Base-by-base conservation (phyloP, 495 filamentous ascomycete genomes). In the Penicillium antarcticum region DNA sequence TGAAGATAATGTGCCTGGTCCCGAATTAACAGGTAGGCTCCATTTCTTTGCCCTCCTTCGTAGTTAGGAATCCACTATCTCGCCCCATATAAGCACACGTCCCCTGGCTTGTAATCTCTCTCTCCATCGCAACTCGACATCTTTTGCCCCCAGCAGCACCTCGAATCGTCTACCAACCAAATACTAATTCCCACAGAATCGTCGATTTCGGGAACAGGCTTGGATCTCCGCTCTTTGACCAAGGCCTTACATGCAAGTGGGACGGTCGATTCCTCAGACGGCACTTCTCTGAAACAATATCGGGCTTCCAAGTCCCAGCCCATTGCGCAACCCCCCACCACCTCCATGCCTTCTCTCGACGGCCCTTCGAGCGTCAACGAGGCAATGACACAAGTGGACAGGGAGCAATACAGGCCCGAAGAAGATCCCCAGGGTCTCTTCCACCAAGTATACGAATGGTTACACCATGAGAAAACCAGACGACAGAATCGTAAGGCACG, bases 381-480 rank as follows among this genome's bases (percentile, higher is more conserved):
- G 36, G 41, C 55, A 1, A 48, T 49, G 24, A 42, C 49, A 2
- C 50, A 52, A 9, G 65, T 69, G 19, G 68, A 68, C 0, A 58
- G 57, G 11, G 72, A 70, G 13, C 52, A 57, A 8, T 43, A 40
- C 12, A 70, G 60, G 45, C 40, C 56, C 17, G 67, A 71, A 11
- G 66, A 71, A 17, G 71, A 74, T 40, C 44, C 59, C 11, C 71
- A 65, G 45, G 60, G 48, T 46, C 69, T 96, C 5, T 63, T 92
- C 34, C 74, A 80, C 36, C 88, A 92, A 62, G 83, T 96, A 18
- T 73, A 77, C 17, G 82, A 86, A 50, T 96, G 91, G 91, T 74
- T 96, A 35, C 79, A 89, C 45, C 78, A 81, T 36, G 89, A 95
- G 65, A 88, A 87, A 66, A 63, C 72, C 23, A 89, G 85, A 65